phyloP scores from a whole-genome alignment of 805 yeast species.

The Metschnikowia drakensbergensis region DNA sequence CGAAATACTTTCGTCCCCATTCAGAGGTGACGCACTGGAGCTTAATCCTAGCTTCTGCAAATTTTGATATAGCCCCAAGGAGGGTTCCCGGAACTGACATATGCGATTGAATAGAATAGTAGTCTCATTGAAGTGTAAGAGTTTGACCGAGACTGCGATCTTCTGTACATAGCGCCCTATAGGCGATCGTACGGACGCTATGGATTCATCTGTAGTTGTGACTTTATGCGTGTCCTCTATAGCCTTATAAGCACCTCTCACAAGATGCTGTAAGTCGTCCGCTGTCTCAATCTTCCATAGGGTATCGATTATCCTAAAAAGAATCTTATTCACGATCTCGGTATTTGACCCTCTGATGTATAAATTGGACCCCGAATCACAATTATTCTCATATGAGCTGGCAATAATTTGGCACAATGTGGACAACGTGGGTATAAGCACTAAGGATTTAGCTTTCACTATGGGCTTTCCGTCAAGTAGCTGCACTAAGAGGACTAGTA shows the following conservation, averaged over 20 bases:
- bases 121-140: constrained; percentile 46
- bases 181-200: constrained; percentile 23
- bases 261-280: constrained; percentile 44
- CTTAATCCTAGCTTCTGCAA: constrained; percentile 1
- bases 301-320: constrained; percentile 6
- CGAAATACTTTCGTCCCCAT: background rate
- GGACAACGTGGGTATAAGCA: constrained; percentile 8
- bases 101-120: constrained; percentile 35
- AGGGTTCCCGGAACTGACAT: constrained; percentile 29
- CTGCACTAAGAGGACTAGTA: constrained; percentile 6
- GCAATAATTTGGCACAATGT: constrained; percentile 11
- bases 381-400: background rate
- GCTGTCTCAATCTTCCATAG: constrained; percentile 48
- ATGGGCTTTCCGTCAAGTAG: constrained; percentile 13
- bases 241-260: constrained; percentile 10
- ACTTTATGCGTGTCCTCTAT: constrained; percentile 15
- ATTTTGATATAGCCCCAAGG: constrained; percentile 17
- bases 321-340: background rate
- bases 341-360: background rate
- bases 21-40: background rate
- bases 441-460: constrained; percentile 4
- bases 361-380: background rate
- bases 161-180: constrained; percentile 43
- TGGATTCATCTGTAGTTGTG: constrained; percentile 1
- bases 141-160: constrained; percentile 38